Conservation (phyloP, 345 rosid genomes). For the Stellera chamaejasme region DNA sequence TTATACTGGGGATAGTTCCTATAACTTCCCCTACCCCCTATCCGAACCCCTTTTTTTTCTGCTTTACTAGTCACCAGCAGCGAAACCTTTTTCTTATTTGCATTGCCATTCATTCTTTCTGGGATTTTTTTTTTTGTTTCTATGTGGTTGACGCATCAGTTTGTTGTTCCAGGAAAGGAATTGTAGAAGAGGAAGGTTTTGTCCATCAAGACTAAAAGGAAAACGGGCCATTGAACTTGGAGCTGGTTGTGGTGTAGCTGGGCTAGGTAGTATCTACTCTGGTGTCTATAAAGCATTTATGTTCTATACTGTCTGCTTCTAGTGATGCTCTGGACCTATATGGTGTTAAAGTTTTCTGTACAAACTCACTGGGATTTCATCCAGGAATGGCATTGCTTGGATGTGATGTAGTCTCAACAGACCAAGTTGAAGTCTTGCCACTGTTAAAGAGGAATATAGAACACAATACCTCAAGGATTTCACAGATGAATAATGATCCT, state of each 20-base stretch:
- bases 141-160: not conserved
- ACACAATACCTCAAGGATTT: conserved; percentile 63
- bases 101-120: too few relatives aligned
- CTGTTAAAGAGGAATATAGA: conserved; percentile 71
- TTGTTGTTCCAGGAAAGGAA: conserved; percentile 59
- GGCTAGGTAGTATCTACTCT: conserved; percentile 62
- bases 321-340: conserved; percentile 4
- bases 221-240: conserved; percentile 89
- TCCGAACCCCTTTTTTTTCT: too few relatives aligned
- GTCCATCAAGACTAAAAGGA: conserved; percentile 77
- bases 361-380: conserved; percentile 14
- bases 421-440: conserved; percentile 75
- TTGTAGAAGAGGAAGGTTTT: conserved; percentile 80
- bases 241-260: conserved; percentile 96
- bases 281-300: conserved; percentile 1
- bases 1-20: too few relatives aligned
- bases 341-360: not conserved
- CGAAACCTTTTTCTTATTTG: too few relatives aligned
- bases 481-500: conserved; percentile 62
- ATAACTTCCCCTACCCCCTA: too few relatives aligned
- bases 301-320: conserved; percentile 8
- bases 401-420: conserved; percentile 77
- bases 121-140: too few relatives aligned
- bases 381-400: conserved; percentile 92
- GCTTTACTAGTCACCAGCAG: too few relatives aligned